Evolutionary conservation across 2,329 filamentous ascomycete species (phyloP), one percentile per base, ranked within the genome.

Genomic region (Byssothecium circinans): DNA sequence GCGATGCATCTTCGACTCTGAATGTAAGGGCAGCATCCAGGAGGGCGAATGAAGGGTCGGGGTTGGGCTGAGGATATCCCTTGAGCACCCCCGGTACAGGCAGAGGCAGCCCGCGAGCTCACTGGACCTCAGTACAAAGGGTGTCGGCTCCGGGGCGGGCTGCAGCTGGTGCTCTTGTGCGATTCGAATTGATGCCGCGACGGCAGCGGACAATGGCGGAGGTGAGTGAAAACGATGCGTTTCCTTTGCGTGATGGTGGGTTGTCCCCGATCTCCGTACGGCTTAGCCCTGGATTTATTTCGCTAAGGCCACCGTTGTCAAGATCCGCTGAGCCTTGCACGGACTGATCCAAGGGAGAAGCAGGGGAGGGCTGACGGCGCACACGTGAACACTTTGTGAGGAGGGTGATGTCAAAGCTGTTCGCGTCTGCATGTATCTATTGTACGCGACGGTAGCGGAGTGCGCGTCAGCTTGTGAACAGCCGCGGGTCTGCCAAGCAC

Each of bases 1-100:
- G 78, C 90, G 84, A 70, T 92, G 88, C 84, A 94, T 91, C 84
- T 87, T 88, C 77, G 76, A 74, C 48, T 76, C 77, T 56, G 77
- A 71, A 77, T 84, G 81, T 64, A 80, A 79, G 57, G 83, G 83
- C 66, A 85, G 75, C 82, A 85, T 84, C 69, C 70, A 72, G 67
- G 59, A 50, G 51, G 51, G 57, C 53, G 55, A 44, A 41, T 52
- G 45, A 50, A 61, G 54, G 50, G 52, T 54, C 39, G 54, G 59
- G 56, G 59, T 55, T 39, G 58, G 58, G 55, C 50, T 57, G 53
- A 52, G 54, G 52, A n/a, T 65, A 60, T 70, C 66, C 62, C 65
- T 66, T 69, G 64, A 60, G 50, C 54, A 59, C 61, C 68, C 67
- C 64, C 58, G 60, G 58, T 62, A 60, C 58, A 10, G 8, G 60